Evolutionary conservation across 352 stramenopile genomes (phyloP).

Genomic region (Thalassiosira livingstoniorum): DNA sequence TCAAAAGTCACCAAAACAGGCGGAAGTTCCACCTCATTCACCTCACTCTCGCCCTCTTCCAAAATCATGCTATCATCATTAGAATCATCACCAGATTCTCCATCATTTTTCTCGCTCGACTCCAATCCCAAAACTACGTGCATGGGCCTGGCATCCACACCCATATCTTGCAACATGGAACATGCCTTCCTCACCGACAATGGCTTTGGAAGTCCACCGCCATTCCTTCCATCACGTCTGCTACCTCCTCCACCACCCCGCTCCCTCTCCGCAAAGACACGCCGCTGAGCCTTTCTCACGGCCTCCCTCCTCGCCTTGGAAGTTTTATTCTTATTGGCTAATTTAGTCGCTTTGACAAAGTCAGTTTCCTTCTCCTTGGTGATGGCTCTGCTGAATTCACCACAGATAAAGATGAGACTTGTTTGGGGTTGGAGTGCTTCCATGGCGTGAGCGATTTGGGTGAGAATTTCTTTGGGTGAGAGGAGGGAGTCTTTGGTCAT

Average conservation of each 20-base stretch:
- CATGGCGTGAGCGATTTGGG: slow-evolving; percentile 46
- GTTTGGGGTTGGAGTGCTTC: slow-evolving; percentile 48
- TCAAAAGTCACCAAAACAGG: slow-evolving; percentile 78
- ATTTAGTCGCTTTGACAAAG: slow-evolving; percentile 26
- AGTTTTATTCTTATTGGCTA: too few relatives aligned
- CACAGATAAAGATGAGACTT: slow-evolving; percentile 73
- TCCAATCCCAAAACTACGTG: slow-evolving; percentile 72
- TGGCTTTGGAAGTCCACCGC: slow-evolving; percentile 27
- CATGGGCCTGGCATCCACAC: slow-evolving; percentile 68
- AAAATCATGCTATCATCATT: slow-evolving; percentile 2
- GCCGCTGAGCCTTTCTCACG: slow-evolving; percentile 35
- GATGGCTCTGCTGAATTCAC: slow-evolving; percentile 67
- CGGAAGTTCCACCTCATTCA: slow-evolving; percentile 52
- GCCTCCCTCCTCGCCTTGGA: slow-evolving; percentile 48
- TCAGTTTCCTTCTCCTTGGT: slow-evolving; percentile 60
- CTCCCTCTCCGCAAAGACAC: slow-evolving; percentile 46
- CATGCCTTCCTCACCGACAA: slow-evolving; percentile 63
- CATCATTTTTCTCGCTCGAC: slow-evolving; percentile 50
- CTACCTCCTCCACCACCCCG: slow-evolving; percentile 45
- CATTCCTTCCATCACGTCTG: not conserved
- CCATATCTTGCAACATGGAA: slow-evolving; percentile 54
- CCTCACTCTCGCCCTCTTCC: not conserved
- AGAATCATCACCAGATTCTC: slow-evolving; percentile 6
- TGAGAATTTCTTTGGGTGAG: slow-evolving; percentile 53
- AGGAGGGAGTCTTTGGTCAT: slow-evolving; percentile 49